These are phyloP conservation scores for Carex kokanica DNA, from an alignment of 176 grass and related monocot species.

Conservation along the genomic window DNA sequence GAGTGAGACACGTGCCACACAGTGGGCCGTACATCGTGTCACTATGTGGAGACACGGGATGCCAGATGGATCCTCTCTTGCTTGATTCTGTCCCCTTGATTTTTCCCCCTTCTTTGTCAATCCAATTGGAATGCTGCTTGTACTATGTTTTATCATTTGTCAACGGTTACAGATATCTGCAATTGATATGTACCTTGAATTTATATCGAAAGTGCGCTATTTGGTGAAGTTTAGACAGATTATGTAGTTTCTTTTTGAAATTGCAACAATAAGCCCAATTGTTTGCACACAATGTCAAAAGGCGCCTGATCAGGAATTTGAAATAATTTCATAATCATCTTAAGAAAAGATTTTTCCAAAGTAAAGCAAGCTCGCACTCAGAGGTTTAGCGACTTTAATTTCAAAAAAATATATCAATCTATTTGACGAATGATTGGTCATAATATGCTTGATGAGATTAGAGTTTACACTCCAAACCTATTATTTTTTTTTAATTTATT, in stretches of 20 bases:
- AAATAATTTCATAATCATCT: background rate
- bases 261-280: background rate
- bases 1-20: background rate
- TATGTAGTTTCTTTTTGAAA: background rate
- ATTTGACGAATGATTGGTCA: too few relatives aligned
- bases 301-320: background rate
- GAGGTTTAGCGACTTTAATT: too few relatives aligned
- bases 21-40: slow-evolving; percentile 9
- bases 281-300: background rate
- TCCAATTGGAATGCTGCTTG: slow-evolving; percentile 22
- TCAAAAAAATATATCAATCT: too few relatives aligned
- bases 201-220: background rate
- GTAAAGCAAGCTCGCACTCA: too few relatives aligned
- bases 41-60: background rate
- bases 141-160: slow-evolving; percentile 29
- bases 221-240: background rate
- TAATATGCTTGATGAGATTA: too few relatives aligned
- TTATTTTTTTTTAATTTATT: too few relatives aligned
- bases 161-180: background rate
- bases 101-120: background rate
- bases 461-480: too few relatives aligned
- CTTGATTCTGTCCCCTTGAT: slow-evolving; percentile 23
- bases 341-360: background rate
- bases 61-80: slow-evolving; percentile 18
- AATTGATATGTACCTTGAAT: slow-evolving; percentile 11